Base-by-base conservation (phyloP, 2,329 filamentous ascomycete genomes). In the Curvularia hawaiiensis region DNA sequence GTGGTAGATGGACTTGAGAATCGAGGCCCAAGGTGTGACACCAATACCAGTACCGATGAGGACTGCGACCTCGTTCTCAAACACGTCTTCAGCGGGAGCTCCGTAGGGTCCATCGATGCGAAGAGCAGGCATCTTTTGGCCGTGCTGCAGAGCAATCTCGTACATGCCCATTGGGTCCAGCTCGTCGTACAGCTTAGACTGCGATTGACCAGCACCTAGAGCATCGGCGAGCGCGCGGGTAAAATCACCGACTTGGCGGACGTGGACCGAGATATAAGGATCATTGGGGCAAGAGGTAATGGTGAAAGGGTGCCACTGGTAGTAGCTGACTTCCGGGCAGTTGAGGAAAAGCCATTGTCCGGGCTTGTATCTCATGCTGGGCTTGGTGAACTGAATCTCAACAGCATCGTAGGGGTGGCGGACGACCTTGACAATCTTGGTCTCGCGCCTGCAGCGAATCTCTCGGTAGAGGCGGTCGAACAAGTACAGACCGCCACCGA, bases 301-400 rank as follows among this genome's bases (percentile, higher is more conserved):
- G 72, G 95, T 99, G 76, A 98, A 99, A 1, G 95, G 95, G 79
- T 99, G 95, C 95, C 95, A 99, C 80, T 99, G 92, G 73, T 92
- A 88, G 68, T 84, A 86, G 63, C 92, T 97, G 52, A 99, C 87
- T 7, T 90, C 89, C 0, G 95, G 95, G 24, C 96, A 88, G 76
- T 98, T 94, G 58, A 99, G 84, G 82, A 98, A 98, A 38, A 98
- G 87, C 93, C 94, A 99, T 79, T 99, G 95, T 31, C 95, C 95
- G 14, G 95, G 90, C 84, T 97, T 98, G 86, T 99, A 99, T 73
- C 88, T 91, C 89, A 99, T 96, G 56, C 90, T 95, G 5, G 94
- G 91, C 81, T 99, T 99, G 76, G 85, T 85, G 80, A 99, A 98
- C 76, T 99, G 95, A 61, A 99, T 93, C 79, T 99, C 95, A 72